Percentiles rank a stretch among this genome's conserved stretches.
These are phyloP conservation scores for Solanum chmielewskii DNA, from an alignment of 257 asterid genomes.

Conservation along the genomic window DNA sequence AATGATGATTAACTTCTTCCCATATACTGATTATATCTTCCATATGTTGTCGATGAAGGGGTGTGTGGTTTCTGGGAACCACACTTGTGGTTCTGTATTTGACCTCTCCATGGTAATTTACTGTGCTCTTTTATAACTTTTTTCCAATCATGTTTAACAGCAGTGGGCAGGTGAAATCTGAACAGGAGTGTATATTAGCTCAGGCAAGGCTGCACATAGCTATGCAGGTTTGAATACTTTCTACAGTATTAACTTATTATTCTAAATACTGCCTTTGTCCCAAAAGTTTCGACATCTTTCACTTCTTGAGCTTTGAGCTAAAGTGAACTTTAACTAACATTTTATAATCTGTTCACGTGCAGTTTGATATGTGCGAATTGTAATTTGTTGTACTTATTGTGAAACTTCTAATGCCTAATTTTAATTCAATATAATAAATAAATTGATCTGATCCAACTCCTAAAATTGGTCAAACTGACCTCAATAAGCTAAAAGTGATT, in stretches of 20 bases:
- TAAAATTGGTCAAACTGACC: not conserved
- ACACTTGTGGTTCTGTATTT: not conserved
- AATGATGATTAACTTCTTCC: not conserved
- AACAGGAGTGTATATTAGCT: constrained; percentile 78
- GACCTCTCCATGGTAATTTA: not conserved
- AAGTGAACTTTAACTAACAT: not conserved
- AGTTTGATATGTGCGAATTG: not conserved
- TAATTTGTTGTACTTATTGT: not conserved
- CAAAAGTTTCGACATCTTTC: not conserved
- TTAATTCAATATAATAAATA: not conserved
- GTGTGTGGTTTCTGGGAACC: not conserved
- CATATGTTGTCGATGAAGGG: not conserved
- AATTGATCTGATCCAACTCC: not conserved
- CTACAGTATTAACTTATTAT: not conserved
- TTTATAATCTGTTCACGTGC: not conserved
- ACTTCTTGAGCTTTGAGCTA: not conserved
- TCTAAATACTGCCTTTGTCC: not conserved
- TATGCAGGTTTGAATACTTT: constrained; percentile 53
- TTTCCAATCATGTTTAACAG: not conserved
- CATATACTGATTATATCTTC: not conserved
- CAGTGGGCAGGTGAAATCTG: constrained; percentile 62
- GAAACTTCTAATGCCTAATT: not conserved
- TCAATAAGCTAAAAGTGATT: not conserved
- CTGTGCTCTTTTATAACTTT: not conserved
- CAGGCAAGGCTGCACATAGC: constrained; percentile 94